Percentiles rank a stretch among this genome's conserved stretches.
Conservation (phyloP, 2,329 filamentous ascomycete genomes). For the Tolypocladium inflatum region DNA sequence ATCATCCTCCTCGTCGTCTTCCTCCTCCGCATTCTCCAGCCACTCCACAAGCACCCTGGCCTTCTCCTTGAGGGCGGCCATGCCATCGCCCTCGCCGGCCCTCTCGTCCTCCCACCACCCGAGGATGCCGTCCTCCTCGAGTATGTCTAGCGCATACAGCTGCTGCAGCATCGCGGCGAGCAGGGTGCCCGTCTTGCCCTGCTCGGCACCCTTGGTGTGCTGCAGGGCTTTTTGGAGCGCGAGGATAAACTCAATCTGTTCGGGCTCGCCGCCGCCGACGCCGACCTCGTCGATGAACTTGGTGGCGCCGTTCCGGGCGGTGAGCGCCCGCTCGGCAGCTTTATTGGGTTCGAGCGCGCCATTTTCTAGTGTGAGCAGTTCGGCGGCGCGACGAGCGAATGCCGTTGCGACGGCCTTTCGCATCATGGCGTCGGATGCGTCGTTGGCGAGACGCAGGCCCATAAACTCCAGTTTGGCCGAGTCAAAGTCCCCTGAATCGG, state of each 20-base stretch:
- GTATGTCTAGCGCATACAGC: slow-evolving; percentile 72
- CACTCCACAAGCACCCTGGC: slow-evolving; percentile 76
- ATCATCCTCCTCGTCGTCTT: slow-evolving; percentile 52
- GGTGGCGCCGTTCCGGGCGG: slow-evolving; percentile 39
- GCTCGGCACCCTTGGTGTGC: slow-evolving; percentile 49
- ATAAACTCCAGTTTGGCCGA: slow-evolving; percentile 80
- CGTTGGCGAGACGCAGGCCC: slow-evolving; percentile 80
- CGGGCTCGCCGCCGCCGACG: slow-evolving; percentile 55
- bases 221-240: slow-evolving; percentile 73
- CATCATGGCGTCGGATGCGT: slow-evolving; percentile 83
- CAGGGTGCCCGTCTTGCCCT: slow-evolving; percentile 45
- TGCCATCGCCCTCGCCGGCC: slow-evolving; percentile 55
- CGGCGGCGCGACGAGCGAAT: slow-evolving; percentile 71
- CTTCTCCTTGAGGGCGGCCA: slow-evolving; percentile 63
- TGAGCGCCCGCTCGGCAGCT: slow-evolving; percentile 55
- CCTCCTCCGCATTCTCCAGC: slow-evolving; percentile 66
- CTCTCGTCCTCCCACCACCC: slow-evolving; percentile 77
- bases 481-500: slow-evolving; percentile 70
- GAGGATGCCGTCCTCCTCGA: slow-evolving; percentile 83
- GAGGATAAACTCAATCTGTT: slow-evolving; percentile 79
- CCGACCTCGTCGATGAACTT: slow-evolving; percentile 51
- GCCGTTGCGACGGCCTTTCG: slow-evolving; percentile 77
- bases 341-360: slow-evolving; percentile 49
- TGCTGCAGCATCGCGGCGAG: slow-evolving; percentile 74
- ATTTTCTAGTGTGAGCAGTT: slow-evolving; percentile 47